A percentile compares a stretch with the other conserved stretches of the same genome.
phyloP scores from a whole-genome alignment of 257 asterid species.

The Petrea volubilis region DNA sequence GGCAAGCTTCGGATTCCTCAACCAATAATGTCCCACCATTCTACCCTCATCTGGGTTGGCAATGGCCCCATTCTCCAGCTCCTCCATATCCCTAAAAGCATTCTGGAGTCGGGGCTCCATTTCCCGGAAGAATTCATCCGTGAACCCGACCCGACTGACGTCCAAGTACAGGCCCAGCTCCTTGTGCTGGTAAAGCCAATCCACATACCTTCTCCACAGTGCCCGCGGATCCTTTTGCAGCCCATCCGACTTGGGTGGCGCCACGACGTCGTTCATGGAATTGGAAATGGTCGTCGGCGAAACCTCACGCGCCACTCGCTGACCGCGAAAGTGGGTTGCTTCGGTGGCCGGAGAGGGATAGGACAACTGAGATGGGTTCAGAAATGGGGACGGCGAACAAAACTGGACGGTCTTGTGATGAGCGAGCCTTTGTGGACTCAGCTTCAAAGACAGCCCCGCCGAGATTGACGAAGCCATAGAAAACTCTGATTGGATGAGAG shows the following conservation, averaged over 20 bases:
- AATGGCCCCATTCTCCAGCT: constrained; percentile 91
- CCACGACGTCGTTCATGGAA: constrained; percentile 33
- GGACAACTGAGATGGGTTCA: background rate
- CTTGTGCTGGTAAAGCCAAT: constrained; percentile 96
- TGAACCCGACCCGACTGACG: constrained; percentile 89
- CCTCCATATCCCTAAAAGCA: constrained; percentile 80
- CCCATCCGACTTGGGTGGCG: constrained; percentile 22
- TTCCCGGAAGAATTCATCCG: constrained; percentile 64
- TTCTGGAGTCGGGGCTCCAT: constrained; percentile 83
- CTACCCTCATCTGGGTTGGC: constrained; percentile 97
- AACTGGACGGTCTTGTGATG: background rate
- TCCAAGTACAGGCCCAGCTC: constrained; percentile 91
- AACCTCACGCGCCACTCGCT: constrained; percentile 80
- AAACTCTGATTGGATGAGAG: background rate
- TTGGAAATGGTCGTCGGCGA: constrained; percentile 44
- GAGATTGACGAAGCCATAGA: constrained; percentile 41
- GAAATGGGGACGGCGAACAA: constrained; percentile 3
- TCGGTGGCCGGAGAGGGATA: constrained; percentile 2
- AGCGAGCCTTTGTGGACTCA: constrained; percentile 10
- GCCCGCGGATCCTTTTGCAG: constrained; percentile 65
- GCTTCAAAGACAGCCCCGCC: constrained; percentile 38
- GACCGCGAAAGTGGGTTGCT: constrained; percentile 27
- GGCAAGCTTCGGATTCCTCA: constrained; percentile 76
- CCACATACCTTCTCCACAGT: constrained; percentile 83
- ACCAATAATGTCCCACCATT: constrained; percentile 99